Conservation (phyloP, 1,139 yeast genomes). For the Nakaseomyces sp. region DNA sequence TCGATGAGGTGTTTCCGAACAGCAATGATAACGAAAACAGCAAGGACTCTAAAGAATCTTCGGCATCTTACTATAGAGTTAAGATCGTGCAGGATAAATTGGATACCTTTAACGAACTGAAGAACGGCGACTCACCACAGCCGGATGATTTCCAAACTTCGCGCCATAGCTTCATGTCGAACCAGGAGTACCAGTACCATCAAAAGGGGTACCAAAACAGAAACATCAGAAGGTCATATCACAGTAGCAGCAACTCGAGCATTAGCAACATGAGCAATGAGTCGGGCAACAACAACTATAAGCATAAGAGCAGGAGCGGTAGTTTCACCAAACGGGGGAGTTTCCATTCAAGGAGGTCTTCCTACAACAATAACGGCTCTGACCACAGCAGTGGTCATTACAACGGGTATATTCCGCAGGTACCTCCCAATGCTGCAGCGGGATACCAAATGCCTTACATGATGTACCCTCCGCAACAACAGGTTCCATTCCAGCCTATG, state of each 20-base stretch:
- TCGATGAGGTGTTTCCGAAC: not conserved
- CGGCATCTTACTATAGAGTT: slow-evolving; percentile 2
- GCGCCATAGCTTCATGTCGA: slow-evolving; percentile 13
- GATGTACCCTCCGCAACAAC: slow-evolving; percentile 13
- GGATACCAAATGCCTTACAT: slow-evolving; percentile 13
- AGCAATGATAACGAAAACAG: slow-evolving; percentile 8
- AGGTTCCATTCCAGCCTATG: not conserved
- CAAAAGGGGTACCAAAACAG: slow-evolving; percentile 2
- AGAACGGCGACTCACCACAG: slow-evolving; percentile 16
- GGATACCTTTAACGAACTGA: slow-evolving; percentile 1
- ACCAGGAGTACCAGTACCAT: slow-evolving; percentile 6
- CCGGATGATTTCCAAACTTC: slow-evolving; percentile 26
- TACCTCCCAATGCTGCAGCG: not conserved
- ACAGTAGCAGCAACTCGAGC: not conserved
- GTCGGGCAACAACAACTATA: not conserved
- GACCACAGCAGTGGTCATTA: slow-evolving; percentile 5
- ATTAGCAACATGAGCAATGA: slow-evolving; percentile 1
- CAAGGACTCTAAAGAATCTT: not conserved
- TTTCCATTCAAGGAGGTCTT: slow-evolving; percentile 3
- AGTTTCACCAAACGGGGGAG: slow-evolving; percentile 4
- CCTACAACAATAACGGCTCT: slow-evolving; percentile 5
- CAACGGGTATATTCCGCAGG: not conserved
- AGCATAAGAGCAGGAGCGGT: slow-evolving; percentile 4
- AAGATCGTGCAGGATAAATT: slow-evolving; percentile 3
- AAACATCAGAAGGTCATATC: slow-evolving; percentile 3